Base-by-base conservation (phyloP, 2,329 filamentous ascomycete genomes). In the Cercospora sesami region DNA sequence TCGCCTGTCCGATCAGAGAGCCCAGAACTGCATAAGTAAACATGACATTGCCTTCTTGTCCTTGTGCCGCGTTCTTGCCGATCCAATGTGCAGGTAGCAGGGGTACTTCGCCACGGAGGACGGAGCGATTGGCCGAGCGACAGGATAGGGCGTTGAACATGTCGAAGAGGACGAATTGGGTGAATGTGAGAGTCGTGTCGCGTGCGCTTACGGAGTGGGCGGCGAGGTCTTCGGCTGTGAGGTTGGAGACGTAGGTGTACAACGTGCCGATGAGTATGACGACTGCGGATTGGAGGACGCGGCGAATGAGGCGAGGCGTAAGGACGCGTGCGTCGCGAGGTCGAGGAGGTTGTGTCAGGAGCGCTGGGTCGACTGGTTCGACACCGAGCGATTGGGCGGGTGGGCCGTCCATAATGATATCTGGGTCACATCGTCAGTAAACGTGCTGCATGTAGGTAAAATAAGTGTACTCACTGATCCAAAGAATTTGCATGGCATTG, bases 121-220 rank as follows among this genome's bases (percentile, higher is more conserved):
- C 85, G 10, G 92, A 96, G 79, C 98, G 98, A 70, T 87, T 89
- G 78, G 97, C 94, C 7, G 91, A 96, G 59, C 95, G 92, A 81
- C 95, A 99, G 16, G 92, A 90, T 23, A 99, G 85, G 1, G 95
- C 95, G 80, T 99, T 98, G 85, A 98, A 97, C 95, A 99, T 99
- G 84, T 99, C 95, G 80, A 98, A 99, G 64, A 99, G 87, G 57
- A 99, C 95, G 78, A 99, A 99, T 81, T 94, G 97, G 5, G 95
- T 99, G 78, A 99, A 99, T 0, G 95, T 98, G 91, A 99, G 97
- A 71, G 95, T 99, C 1, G 95, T 99, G 81, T 99, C 95, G 74
- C 96, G 93, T 60, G 92, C 92, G 1, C 90, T 96, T 68, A 98
- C 91, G 67, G 90, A 83, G 55, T 78, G 77, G 1, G 76, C 75